Base-by-base conservation (phyloP, 148 eudicot genomes). In the Chenopodium formosanum region DNA sequence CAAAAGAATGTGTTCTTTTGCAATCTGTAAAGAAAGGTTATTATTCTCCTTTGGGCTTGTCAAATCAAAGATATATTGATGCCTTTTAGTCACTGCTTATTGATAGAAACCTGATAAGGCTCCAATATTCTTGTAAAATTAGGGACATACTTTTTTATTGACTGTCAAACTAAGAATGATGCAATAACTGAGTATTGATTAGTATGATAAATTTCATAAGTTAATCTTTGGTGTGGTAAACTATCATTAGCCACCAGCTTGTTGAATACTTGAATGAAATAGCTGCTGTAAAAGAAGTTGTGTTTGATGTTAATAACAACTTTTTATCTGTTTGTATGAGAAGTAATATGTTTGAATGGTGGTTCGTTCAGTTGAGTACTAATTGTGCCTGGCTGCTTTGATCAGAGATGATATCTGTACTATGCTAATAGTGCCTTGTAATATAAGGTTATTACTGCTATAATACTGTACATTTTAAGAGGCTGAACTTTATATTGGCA, bases 1-100 rank as follows among this genome's bases (percentile, higher is more conserved):
- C n/a, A 19, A 71, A 79, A 79, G 76, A 32, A 71, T 12, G 20
- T 78, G 67, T 70, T 70, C 56, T 70, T 34, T 31, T n/a, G 34
- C 25, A 31, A 47, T 58, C 32, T 34, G 69, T 6, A 27, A 68
- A 48, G 73, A 78, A 47, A 78, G 68, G 74, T 66, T 67, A 0
- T 16, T 58, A 65, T 64, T 58, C 80, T 65, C 56, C 3, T 29
- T 67, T 70, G 76, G 52, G 53, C 75, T 69, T 53, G 27, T 68
- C 17, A 52, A 22, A 56, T 50, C 3, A 23, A 22, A 56, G 10
- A 27, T 52, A 4, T 17, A 29, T 14, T 69, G 65, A 31, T 40
- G 63, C 16, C 5, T 27, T 11, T 22, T 37, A 37, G 14, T n/a
- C 52, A 14, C 25, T 44, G 11, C 52, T 72, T 9, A 67, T 17